A percentile compares a stretch with the other conserved stretches of the same genome.
Conservation (phyloP, 192 early-diverging fungal genomes). For the Coemansia sp. region DNA sequence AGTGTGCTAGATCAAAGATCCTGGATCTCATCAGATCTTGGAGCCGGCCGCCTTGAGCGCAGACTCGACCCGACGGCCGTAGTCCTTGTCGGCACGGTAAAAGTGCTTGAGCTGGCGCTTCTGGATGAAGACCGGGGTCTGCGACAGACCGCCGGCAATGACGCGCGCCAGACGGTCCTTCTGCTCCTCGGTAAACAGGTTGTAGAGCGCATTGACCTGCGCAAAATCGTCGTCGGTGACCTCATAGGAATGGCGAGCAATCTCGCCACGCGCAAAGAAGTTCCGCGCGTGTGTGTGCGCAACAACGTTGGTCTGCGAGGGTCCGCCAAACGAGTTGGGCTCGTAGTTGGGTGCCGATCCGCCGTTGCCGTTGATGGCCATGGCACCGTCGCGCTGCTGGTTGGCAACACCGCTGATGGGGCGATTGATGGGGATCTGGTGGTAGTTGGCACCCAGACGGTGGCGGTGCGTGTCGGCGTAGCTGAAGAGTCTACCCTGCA, state of each 20-base stretch:
- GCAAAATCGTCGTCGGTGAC: conserved; percentile 65
- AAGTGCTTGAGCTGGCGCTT: conserved; percentile 71
- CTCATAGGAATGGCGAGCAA: conserved; percentile 63
- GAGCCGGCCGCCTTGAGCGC: conserved; percentile 58
- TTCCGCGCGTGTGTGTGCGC: conserved; percentile 57
- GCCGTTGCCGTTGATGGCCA: conserved; percentile 64
- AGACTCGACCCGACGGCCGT: conserved; percentile 67
- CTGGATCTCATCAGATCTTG: conserved; percentile 37
- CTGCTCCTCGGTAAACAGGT: conserved; percentile 62
- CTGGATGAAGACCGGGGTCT: conserved; percentile 66
- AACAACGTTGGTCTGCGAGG: conserved; percentile 60
- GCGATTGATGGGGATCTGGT: conserved; percentile 80
- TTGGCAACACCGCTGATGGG: conserved; percentile 63
- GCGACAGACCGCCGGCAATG: conserved; percentile 64
- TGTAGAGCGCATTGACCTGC: conserved; percentile 67
- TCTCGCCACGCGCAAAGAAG: conserved; percentile 50
- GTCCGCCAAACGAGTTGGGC: conserved; percentile 65
- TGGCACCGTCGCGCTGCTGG: conserved; percentile 77
- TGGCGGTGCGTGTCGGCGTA: conserved; percentile 87
- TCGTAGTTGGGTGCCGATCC: conserved; percentile 68
- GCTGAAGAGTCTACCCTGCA: conserved; percentile 83
- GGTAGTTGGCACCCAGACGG: conserved; percentile 78
- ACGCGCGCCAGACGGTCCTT: conserved; percentile 63
- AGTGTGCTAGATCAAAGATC: no score
- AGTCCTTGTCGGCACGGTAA: conserved; percentile 72